phyloP scores from a whole-genome alignment of 73 alveolate genomes.

The Blepharisma stoltei region DNA sequence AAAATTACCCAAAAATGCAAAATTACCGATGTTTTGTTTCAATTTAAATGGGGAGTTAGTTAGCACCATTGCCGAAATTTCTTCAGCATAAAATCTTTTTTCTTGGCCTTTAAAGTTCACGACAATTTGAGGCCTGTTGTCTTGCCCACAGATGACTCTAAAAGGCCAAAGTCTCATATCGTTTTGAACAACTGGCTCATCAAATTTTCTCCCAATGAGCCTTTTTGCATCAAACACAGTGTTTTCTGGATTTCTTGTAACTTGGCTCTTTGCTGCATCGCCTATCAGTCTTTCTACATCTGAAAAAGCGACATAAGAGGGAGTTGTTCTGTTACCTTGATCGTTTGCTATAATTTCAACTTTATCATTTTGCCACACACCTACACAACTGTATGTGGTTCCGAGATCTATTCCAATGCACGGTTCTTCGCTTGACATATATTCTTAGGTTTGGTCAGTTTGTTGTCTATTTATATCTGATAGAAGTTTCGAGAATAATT shows the following conservation, averaged over 20 bases:
- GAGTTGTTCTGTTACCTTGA: slow-evolving; percentile 96
- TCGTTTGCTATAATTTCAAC: slow-evolving; percentile 97
- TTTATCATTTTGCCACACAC: slow-evolving; percentile 91
- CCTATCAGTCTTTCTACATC: slow-evolving; percentile 93
- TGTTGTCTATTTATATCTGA: slow-evolving; percentile 10
- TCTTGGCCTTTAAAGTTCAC: slow-evolving; percentile 60
- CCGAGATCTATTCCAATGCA: slow-evolving; percentile 94
- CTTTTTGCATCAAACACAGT: slow-evolving; percentile 90
- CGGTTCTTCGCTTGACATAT: slow-evolving; percentile 55
- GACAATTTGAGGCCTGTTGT: slow-evolving; percentile 88
- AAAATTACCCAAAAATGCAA: too few species aligned
- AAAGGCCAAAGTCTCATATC: slow-evolving; percentile 91
- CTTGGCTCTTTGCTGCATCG: slow-evolving; percentile 96
- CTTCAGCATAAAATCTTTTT: slow-evolving; percentile 81
- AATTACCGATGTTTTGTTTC: too few species aligned
- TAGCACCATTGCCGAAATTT: slow-evolving; percentile 92
- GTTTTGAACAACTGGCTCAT: slow-evolving; percentile 84
- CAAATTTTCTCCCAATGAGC: slow-evolving; percentile 90
- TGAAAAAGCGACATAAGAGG: slow-evolving; percentile 94
- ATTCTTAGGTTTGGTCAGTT: slow-evolving; percentile 26
- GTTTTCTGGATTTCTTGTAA: slow-evolving; percentile 92
- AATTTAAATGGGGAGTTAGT: too few species aligned
- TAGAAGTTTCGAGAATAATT: background rate
- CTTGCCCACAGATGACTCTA: slow-evolving; percentile 89
- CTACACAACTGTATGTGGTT: slow-evolving; percentile 97